Conservation (phyloP, 1,139 yeast genomes). For the Candida dubliniensis region DNA sequence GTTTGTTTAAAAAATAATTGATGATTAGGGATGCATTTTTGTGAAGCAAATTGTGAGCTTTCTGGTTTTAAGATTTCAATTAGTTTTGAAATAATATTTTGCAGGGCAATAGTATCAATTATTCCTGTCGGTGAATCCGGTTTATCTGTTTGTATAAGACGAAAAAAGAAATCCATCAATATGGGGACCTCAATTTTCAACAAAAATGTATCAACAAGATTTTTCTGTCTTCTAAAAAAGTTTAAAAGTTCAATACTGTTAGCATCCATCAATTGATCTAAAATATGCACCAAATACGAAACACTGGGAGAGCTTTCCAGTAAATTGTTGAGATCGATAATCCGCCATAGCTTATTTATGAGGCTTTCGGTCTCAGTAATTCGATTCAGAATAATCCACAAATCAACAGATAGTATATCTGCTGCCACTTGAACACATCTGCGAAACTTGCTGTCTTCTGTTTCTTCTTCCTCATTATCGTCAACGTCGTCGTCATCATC, state of each 20-base stretch:
- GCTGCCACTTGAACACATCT: slow-evolving; percentile 45
- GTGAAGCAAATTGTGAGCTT: slow-evolving; percentile 30
- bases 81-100: slow-evolving; percentile 51
- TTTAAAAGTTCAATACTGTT: slow-evolving; percentile 51
- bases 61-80: slow-evolving; percentile 51
- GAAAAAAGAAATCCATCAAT: slow-evolving; percentile 54
- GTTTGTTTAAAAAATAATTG: slow-evolving; percentile 68
- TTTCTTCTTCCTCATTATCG: slow-evolving; percentile 25
- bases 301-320: slow-evolving; percentile 43
- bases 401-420: slow-evolving; percentile 42
- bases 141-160: slow-evolving; percentile 65
- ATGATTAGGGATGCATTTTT: slow-evolving; percentile 30
- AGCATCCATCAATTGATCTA: slow-evolving; percentile 49
- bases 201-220: slow-evolving; percentile 55
- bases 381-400: slow-evolving; percentile 47
- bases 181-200: slow-evolving; percentile 59
- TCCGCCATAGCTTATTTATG: slow-evolving; percentile 46
- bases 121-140: slow-evolving; percentile 66
- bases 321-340: slow-evolving; percentile 36
- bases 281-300: slow-evolving; percentile 40
- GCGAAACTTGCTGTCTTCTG: slow-evolving; percentile 37
- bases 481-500: slow-evolving; percentile 27
- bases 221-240: slow-evolving; percentile 51
- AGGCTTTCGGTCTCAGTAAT: slow-evolving; percentile 46
- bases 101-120: slow-evolving; percentile 51